Evolutionary conservation across 2,329 filamentous ascomycete genomes (phyloP).

Genomic region (Aspergillus sp.): DNA sequence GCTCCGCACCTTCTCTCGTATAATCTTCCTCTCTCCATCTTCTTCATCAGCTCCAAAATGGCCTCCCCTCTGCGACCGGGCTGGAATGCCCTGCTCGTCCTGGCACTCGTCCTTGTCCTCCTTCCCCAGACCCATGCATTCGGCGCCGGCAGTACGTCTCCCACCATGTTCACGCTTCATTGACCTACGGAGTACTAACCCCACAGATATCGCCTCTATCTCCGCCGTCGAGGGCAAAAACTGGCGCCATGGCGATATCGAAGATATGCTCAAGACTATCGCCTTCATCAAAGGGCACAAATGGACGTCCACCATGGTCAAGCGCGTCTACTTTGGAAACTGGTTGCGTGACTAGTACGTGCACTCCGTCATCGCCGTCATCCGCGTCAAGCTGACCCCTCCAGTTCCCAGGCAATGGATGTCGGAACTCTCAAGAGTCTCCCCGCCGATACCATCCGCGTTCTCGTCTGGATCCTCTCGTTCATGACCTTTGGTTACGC

Average conservation of each 20-base stretch:
- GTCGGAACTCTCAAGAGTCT: conserved; percentile 76
- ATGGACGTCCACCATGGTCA: conserved; percentile 76
- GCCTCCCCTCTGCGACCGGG: conserved; percentile 19
- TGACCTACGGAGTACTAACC: conserved; percentile 5
- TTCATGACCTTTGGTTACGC: conserved; percentile 82
- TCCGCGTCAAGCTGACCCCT: conserved; percentile 1
- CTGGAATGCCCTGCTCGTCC: conserved; percentile 31
- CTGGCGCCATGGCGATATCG: conserved; percentile 64
- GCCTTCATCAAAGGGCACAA: conserved; percentile 78
- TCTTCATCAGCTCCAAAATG: conserved; percentile 7
- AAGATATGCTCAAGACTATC: conserved; percentile 76
- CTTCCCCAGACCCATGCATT: conserved; percentile 43
- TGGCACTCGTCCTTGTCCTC: conserved; percentile 36
- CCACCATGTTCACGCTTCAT: neutral
- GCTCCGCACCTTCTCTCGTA: neutral
- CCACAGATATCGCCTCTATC: conserved; percentile 47
- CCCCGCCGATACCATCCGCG: conserved; percentile 72
- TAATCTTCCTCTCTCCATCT: neutral
- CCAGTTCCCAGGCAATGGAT: conserved; percentile 71
- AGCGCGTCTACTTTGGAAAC: conserved; percentile 80
- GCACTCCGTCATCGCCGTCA: neutral
- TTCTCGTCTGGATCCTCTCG: conserved; percentile 77
- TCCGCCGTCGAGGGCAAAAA: conserved; percentile 51
- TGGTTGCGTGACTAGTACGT: conserved; percentile 74
- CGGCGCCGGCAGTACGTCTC: conserved; percentile 42